A percentile compares a stretch with the other conserved stretches of the same genome.
phyloP scores from a whole-genome alignment of 1,284 basidiomycete genomes.

The Moesziomyces sp. region DNA sequence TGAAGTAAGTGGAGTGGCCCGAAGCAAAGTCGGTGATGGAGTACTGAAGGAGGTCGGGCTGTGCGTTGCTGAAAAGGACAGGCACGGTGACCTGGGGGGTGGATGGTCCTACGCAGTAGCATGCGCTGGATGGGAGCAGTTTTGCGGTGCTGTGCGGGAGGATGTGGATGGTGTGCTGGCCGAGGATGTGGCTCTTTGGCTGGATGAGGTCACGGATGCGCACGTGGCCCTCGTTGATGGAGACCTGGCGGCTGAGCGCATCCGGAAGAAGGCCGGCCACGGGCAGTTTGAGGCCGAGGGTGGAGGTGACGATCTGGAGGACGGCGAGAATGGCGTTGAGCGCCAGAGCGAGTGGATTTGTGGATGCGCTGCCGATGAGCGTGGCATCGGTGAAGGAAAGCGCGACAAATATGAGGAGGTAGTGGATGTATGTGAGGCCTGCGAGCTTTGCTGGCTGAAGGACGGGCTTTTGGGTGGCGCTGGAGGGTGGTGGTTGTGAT shows the following conservation, averaged over 20 bases:
- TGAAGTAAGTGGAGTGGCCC: slow-evolving; percentile 72
- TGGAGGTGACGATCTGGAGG: slow-evolving; percentile 17
- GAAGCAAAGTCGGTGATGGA: slow-evolving; percentile 78
- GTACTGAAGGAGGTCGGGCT: slow-evolving; percentile 79
- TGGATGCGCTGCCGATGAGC: slow-evolving; percentile 31
- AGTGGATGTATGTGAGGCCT: slow-evolving; percentile 37
- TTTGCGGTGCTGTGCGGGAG: slow-evolving; percentile 82
- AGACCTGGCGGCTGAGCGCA: slow-evolving; percentile 70
- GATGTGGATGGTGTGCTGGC: slow-evolving; percentile 88
- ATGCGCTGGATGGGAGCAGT: slow-evolving; percentile 74
- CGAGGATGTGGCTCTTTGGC: slow-evolving; percentile 75
- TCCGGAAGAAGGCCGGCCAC: slow-evolving; percentile 66
- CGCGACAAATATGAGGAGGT: slow-evolving; percentile 35
- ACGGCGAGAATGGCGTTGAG: slow-evolving; percentile 24
- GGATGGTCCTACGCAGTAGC: slow-evolving; percentile 76
- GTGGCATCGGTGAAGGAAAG: slow-evolving; percentile 44
- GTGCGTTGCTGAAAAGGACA: slow-evolving; percentile 88
- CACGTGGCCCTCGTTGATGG: slow-evolving; percentile 68
- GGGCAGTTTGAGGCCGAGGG: slow-evolving; percentile 47
- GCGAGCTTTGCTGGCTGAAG: slow-evolving; percentile 72
- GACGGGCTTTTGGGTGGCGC: slow-evolving; percentile 76
- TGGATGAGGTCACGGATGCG: slow-evolving; percentile 68
- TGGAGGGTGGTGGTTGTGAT: slow-evolving; percentile 71
- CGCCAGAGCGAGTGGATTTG: slow-evolving; percentile 27
- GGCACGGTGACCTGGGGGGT: slow-evolving; percentile 77